Evolutionary conservation across 371 early-diverging fungal species (phyloP), one percentile per base, ranked within the genome.

Genomic region (Syncephalastrum racemosum): DNA sequence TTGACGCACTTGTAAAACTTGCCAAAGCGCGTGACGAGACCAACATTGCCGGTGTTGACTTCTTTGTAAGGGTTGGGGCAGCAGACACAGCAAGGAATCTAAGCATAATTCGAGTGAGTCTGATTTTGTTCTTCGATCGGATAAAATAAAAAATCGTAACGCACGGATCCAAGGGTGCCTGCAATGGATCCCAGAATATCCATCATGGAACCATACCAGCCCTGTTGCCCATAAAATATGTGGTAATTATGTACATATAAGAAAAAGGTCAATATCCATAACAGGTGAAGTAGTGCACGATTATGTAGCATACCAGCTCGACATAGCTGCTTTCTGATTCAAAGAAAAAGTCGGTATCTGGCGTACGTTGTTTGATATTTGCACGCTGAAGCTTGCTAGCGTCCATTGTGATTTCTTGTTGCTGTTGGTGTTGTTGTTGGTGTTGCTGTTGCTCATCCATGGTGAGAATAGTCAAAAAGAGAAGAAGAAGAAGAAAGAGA

Each of bases 1-100:
- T 95, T 94, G 0, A 90, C 91, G n/a, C 84, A 86, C 68, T 88
- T 89, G 79, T 90, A 91, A 67, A 84, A 94, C 41, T 88, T 83
- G 12, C 95, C 95, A 67, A 92, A 95, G 6, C 87, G 78, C 31
- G 84, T 76, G 4, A 95, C 74, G 4, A 95, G 64, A 4, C 90
- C 95, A 31, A 95, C 90, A 41, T 62, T 66, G 20, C 90, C 90
- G 68, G 89, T 89, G 4, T 73, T 66, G 8, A 93, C 77, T 14
- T 73, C 62, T 53, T 85, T 86, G 70, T 78, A 94, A 8, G 94
- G 94, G 53, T 90, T 91, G 2, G 90, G 87, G 56, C 77, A 93
- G 64, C 86, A 89, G 56, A 79, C 16, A 31, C 61, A 65, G 24
- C 68, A 63, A 20, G 74, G 67, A 36, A 73, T 60, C 70, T 68